A percentile compares a stretch with the other conserved stretches of the same genome.
phyloP scores from a whole-genome alignment of 768 basidiomycete genomes.

The Boletus vermiculosoides region DNA sequence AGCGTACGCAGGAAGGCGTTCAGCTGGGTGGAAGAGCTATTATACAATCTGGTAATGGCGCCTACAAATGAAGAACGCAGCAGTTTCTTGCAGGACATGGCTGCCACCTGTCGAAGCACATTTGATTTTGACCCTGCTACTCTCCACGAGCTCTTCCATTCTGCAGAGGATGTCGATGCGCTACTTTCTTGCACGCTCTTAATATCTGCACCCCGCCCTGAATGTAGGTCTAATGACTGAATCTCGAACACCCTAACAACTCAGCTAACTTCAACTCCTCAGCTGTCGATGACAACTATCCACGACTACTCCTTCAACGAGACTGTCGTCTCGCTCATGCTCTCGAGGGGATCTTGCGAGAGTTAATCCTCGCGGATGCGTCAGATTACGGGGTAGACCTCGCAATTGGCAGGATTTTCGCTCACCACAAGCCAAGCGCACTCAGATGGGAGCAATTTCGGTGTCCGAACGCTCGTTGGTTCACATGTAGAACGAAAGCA shows the following conservation, averaged over 20 bases:
- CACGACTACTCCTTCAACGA: conserved; percentile 12
- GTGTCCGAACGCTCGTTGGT: conserved; percentile 13
- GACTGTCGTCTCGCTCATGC: conserved; percentile 24
- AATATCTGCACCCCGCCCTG: conserved; percentile 14
- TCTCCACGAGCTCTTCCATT: neutral
- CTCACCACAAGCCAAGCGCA: conserved; percentile 4
- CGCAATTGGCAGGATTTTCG: conserved; percentile 10
- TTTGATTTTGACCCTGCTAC: neutral
- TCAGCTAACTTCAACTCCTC: neutral
- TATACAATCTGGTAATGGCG: neutral
- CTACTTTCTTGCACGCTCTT: conserved; percentile 24
- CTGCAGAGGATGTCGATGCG: neutral
- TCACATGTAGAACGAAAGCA: conserved; percentile 4
- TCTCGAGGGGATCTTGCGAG: conserved; percentile 12
- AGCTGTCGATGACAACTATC: neutral
- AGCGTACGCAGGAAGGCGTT: neutral
- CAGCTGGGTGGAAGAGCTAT: neutral
- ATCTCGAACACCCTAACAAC: too few species aligned
- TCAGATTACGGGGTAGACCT: conserved; percentile 11
- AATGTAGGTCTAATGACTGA: neutral
- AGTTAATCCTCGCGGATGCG: neutral
- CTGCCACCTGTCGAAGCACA: neutral
- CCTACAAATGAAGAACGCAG: neutral
- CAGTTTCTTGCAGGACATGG: neutral
- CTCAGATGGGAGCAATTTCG: conserved; percentile 8